Percentiles rank a stretch among this genome's conserved stretches.
Conservation (phyloP, 768 basidiomycete species). For the Boletus vinaceobasis region DNA sequence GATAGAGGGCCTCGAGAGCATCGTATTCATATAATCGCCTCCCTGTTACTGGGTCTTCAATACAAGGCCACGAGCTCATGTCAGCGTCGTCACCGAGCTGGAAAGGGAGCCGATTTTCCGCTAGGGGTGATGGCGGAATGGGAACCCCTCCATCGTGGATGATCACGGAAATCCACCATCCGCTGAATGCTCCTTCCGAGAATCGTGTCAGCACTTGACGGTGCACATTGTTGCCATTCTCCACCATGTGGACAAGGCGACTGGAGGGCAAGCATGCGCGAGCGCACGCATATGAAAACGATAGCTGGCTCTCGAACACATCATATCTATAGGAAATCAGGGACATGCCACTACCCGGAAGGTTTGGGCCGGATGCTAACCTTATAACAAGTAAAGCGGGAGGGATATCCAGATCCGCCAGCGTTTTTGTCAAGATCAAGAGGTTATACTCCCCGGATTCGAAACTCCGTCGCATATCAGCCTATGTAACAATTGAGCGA, state of each 20-base stretch:
- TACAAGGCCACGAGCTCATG: slow-evolving; percentile 30
- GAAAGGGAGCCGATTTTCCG: slow-evolving; percentile 40
- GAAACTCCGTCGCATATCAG: slow-evolving; percentile 50
- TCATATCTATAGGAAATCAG: slow-evolving; percentile 34
- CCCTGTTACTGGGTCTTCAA: slow-evolving; percentile 63
- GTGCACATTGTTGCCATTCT: slow-evolving; percentile 55
- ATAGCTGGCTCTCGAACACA: slow-evolving; percentile 55
- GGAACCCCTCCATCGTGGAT: slow-evolving; percentile 31
- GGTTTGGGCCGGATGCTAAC: slow-evolving; percentile 35
- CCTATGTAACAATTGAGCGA: slow-evolving; percentile 30
- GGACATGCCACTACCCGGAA: neutral
- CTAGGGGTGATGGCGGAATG: slow-evolving; percentile 44
- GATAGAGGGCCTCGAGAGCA: slow-evolving; percentile 55
- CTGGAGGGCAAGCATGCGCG: slow-evolving; percentile 45
- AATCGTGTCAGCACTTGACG: slow-evolving; percentile 48
- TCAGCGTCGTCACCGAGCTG: slow-evolving; percentile 43
- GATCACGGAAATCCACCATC: slow-evolving; percentile 53
- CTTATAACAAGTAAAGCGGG: slow-evolving; percentile 57
- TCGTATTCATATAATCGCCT: slow-evolving; percentile 57
- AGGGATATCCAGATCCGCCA: slow-evolving; percentile 60
- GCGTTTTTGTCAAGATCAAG: slow-evolving; percentile 54
- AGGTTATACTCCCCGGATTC: slow-evolving; percentile 58
- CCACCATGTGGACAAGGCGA: slow-evolving; percentile 61
- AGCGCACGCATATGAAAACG: slow-evolving; percentile 53
- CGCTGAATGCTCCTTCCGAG: slow-evolving; percentile 37